Percentiles rank a stretch among this genome's conserved stretches.
These are phyloP conservation scores for Diplosphaera chodatii DNA, from an alignment of 139 green algal species.

Conservation along the genomic window DNA sequence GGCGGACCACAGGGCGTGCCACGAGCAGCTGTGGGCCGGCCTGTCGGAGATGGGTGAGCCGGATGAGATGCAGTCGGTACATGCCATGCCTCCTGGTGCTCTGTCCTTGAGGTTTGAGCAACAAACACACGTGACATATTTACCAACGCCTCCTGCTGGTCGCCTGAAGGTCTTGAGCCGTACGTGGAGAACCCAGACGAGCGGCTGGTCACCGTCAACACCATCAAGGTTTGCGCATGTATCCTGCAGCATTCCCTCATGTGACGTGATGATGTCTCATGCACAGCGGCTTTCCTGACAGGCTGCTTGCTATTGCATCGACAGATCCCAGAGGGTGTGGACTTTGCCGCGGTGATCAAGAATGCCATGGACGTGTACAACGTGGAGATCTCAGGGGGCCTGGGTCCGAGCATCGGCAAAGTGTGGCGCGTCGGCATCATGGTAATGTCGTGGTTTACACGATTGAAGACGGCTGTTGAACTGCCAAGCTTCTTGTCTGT, in stretches of 20 bases:
- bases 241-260: background rate
- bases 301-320: no score
- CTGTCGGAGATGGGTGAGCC: slow-evolving; percentile 61
- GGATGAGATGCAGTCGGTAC: no score
- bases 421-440: slow-evolving; percentile 81
- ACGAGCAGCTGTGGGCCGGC: slow-evolving; percentile 71
- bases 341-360: slow-evolving; percentile 66
- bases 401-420: slow-evolving; percentile 74
- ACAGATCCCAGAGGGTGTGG: slow-evolving; percentile 75
- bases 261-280: no score
- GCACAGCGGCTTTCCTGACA: no score
- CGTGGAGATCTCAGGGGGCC: slow-evolving; percentile 65
- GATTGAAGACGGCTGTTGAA: no score
- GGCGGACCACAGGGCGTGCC: slow-evolving; percentile 51
- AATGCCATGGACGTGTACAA: slow-evolving; percentile 78
- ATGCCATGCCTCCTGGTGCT: no score
- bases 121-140: no score
- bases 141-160: no score
- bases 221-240: slow-evolving; percentile 61
- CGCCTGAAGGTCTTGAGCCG: slow-evolving; percentile 70
- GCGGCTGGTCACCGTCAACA: slow-evolving; percentile 83
- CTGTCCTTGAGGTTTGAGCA: no score
- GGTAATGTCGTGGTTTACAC: background rate
- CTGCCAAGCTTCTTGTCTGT: no score
- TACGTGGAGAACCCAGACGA: slow-evolving; percentile 71